Base-by-base conservation (phyloP, 2,329 filamentous ascomycete genomes). In the Thermomyces lanuginosus region DNA sequence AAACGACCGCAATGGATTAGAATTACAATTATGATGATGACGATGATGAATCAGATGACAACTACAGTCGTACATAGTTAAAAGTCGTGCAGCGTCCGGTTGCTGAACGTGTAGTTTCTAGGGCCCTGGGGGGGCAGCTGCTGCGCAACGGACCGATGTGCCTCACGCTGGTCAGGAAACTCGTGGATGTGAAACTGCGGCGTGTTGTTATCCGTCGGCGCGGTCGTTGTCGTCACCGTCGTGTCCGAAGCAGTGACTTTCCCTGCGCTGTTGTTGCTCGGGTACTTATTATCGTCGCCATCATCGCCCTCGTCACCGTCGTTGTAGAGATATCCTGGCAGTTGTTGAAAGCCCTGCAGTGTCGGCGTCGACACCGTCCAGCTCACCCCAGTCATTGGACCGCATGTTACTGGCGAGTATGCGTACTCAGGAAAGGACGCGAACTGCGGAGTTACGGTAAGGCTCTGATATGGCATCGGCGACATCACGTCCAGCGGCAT, bases 361-460 rank as follows among this genome's bases (percentile, higher is more conserved):
- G 45, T 42, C 18, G 57, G 54, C 4, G 56, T 56, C n/a, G 54
- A 46, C 18, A 58, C 55, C 6, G 48, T 44, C 56, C 56, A 61
- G 38, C 50, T 55, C 23, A 52, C 47, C 18, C 46, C 47, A 4
- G 49, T 52, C 38, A 58, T 35, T 13, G 51, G 48, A 15, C 44
- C 46, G 10, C 44, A 45, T 6, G 53, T 53, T 32, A 53, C 49
- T 8, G 42, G 34, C 7, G 49, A 41, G 32, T 56, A 58, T 15
- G 49, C 41, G 32, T 56, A 58, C 15, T 60, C 55, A 3, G 51
- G 48, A 29, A 59, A 59, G 6, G 42, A 46, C 9, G 52, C 48
- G 34, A 50, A 55, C 27, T 60, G 56, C 16, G 56, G 44, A 16
- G 57, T 49, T 8, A 55, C 55, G 16, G 42, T 45, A 2, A 51